These are phyloP conservation scores for Fremontodendron californicum DNA, from an alignment of 345 rosid species.

Conservation along the genomic window DNA sequence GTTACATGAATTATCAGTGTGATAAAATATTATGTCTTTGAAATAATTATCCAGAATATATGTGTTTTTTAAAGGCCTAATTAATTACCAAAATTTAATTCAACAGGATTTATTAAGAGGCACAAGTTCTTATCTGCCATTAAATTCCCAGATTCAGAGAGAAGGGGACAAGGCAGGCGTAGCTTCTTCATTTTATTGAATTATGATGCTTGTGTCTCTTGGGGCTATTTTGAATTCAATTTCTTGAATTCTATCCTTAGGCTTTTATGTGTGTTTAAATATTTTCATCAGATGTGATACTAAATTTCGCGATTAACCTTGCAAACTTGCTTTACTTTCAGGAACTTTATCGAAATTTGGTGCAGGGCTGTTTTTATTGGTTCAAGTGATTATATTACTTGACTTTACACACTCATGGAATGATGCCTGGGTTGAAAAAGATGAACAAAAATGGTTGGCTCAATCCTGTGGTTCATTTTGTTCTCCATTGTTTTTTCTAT, in stretches of 20 bases:
- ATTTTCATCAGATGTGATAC: not conserved
- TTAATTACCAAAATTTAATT: not conserved
- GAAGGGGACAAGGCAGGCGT: not conserved
- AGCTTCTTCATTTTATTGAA: not conserved
- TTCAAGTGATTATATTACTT: slow-evolving; percentile 80
- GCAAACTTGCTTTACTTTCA: slow-evolving; percentile 33
- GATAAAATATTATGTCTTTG: not conserved
- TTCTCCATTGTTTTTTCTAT: not conserved
- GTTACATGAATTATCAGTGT: not conserved
- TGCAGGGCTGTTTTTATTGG: slow-evolving; percentile 91
- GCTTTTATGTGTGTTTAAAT: not conserved
- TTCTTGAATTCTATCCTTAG: not conserved
- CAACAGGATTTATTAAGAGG: not conserved
- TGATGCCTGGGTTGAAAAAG: slow-evolving; percentile 97
- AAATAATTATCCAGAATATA: not conserved
- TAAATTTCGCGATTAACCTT: not conserved
- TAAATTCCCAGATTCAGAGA: not conserved
- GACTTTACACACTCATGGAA: slow-evolving; percentile 91
- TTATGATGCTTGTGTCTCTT: not conserved
- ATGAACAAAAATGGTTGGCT: slow-evolving; percentile 85
- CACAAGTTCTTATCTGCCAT: not conserved
- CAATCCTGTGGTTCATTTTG: slow-evolving; percentile 10
- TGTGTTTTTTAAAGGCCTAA: not conserved
- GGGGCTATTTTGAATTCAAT: not conserved
- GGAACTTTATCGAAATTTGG: slow-evolving; percentile 85